phyloP scores from a whole-genome alignment of 768 basidiomycete species.

The Mycena alexandri region DNA sequence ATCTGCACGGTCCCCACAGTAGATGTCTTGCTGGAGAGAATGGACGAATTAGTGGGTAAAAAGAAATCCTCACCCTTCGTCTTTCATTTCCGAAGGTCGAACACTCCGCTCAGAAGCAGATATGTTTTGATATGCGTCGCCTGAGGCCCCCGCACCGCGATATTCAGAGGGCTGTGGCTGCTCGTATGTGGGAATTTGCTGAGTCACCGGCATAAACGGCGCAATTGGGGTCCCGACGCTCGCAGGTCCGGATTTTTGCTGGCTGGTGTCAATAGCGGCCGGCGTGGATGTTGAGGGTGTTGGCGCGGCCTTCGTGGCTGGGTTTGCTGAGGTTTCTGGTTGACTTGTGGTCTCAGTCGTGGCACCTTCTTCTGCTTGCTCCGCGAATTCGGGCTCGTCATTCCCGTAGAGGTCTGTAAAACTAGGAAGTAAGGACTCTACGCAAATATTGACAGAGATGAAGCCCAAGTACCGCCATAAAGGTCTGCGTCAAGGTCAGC shows the following conservation, averaged over 20 bases:
- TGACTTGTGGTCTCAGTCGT: constrained; percentile 43
- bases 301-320: constrained; percentile 39
- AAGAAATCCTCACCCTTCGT: constrained; percentile 90
- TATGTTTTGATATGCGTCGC: constrained; percentile 57
- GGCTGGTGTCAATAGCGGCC: constrained; percentile 26
- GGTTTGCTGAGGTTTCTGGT: constrained; percentile 38
- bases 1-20: constrained; percentile 27
- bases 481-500: constrained; percentile 91
- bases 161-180: constrained; percentile 71
- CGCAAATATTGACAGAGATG: constrained; percentile 2
- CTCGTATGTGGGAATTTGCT: constrained; percentile 85
- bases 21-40: constrained; percentile 21
- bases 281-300: constrained; percentile 30
- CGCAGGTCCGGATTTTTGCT: constrained; percentile 22
- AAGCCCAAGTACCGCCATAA: constrained; percentile 76
- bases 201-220: constrained; percentile 55
- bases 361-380: constrained; percentile 56
- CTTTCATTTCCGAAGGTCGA: constrained; percentile 93
- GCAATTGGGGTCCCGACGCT: constrained; percentile 36
- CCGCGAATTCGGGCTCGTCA: constrained; percentile 74
- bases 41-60: constrained; percentile 26
- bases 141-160: constrained; percentile 51
- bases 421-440: neutral
- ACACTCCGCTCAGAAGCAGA: constrained; percentile 71
- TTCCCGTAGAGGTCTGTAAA: constrained; percentile 78